phyloP scores from a whole-genome alignment of 2,329 filamentous ascomycete species.

The Teratosphaeria destructans region DNA sequence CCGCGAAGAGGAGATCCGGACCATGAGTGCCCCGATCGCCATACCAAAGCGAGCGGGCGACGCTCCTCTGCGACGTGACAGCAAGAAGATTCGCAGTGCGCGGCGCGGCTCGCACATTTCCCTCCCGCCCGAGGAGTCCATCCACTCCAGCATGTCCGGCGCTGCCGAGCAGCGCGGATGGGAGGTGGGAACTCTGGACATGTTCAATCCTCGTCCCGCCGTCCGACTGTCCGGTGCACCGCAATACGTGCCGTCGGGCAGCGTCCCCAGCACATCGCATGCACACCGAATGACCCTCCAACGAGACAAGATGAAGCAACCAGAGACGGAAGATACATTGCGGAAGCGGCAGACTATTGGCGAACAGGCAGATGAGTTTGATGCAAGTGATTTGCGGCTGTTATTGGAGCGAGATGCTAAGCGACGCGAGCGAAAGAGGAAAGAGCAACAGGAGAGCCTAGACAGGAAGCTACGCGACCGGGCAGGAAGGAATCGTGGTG shows the following conservation, averaged over 20 bases:
- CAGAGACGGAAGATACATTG: slow-evolving; percentile 12
- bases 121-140: slow-evolving; percentile 60
- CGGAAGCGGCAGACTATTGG: slow-evolving; percentile 52
- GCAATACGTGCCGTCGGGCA: slow-evolving; percentile 35
- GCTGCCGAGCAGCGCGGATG: slow-evolving; percentile 66
- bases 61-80: slow-evolving; percentile 48
- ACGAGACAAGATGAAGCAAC: slow-evolving; percentile 25
- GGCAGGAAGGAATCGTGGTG: slow-evolving; percentile 48
- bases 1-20: slow-evolving; percentile 78
- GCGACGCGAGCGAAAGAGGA: slow-evolving; percentile 63
- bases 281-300: not conserved
- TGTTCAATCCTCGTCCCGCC: slow-evolving; percentile 76
- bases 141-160: slow-evolving; percentile 66
- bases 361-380: slow-evolving; percentile 70
- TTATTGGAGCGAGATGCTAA: slow-evolving; percentile 83
- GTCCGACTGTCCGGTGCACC: slow-evolving; percentile 63
- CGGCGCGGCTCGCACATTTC: slow-evolving; percentile 55
- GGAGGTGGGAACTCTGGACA: slow-evolving; percentile 67
- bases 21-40: slow-evolving; percentile 64
- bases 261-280: slow-evolving; percentile 5
- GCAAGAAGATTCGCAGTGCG: slow-evolving; percentile 51
- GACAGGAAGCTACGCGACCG: slow-evolving; percentile 55
- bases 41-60: slow-evolving; percentile 41
- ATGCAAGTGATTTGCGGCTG: slow-evolving; percentile 72
- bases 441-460: slow-evolving; percentile 56